Percentiles rank a stretch among this genome's conserved stretches.
Evolutionary conservation across 148 eudicot genomes (phyloP).

Genomic region (Rhododendron simsii): DNA sequence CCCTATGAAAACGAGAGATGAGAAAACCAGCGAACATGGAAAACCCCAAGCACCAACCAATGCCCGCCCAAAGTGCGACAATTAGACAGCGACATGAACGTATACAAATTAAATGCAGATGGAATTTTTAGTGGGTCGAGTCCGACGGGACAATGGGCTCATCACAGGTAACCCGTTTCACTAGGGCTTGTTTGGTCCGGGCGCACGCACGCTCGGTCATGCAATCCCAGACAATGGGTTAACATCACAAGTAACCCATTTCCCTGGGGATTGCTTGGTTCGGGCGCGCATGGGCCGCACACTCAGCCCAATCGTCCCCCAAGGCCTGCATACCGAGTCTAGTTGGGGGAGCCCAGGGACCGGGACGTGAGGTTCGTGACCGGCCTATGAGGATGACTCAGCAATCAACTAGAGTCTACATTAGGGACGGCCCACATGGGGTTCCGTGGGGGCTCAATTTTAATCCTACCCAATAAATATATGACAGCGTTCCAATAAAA

Average conservation of each 20-base stretch:
- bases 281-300: neutral
- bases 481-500: too few species aligned
- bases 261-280: neutral
- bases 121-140: neutral
- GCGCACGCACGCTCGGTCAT: neutral
- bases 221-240: neutral
- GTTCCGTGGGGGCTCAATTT: too few species aligned
- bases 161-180: neutral
- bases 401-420: too few species aligned
- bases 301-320: neutral
- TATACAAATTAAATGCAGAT: neutral
- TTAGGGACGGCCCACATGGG: too few species aligned
- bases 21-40: neutral
- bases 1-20: neutral
- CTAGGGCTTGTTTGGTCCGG: neutral
- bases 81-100: neutral
- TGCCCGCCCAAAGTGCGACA: constrained; percentile 6
- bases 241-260: neutral
- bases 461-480: too few species aligned
- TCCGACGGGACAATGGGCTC: neutral
- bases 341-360: neutral
- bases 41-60: neutral
- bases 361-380: too few species aligned
- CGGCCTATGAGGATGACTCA: too few species aligned
- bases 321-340: too few species aligned